Evolutionary conservation across 2,329 filamentous ascomycete species (phyloP).

Genomic region (Penicillium crustosum): DNA sequence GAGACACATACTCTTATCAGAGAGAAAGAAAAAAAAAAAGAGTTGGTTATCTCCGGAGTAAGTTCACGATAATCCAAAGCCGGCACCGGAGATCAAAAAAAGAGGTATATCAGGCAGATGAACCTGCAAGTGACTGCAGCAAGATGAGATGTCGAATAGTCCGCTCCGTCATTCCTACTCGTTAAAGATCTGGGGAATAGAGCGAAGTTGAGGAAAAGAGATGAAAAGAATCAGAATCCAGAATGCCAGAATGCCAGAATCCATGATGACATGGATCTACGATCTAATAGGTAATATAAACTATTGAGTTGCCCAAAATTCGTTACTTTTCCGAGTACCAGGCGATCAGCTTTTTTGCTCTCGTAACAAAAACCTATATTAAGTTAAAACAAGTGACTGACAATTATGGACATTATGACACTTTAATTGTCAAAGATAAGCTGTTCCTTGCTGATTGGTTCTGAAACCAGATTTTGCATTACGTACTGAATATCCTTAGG

Average conservation of each 20-base stretch:
- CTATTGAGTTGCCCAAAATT: not conserved
- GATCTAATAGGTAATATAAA: slow-evolving; percentile 8
- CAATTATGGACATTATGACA: slow-evolving; percentile 23
- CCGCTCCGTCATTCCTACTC: slow-evolving; percentile 32
- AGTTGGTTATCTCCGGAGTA: slow-evolving; percentile 15
- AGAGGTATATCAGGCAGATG: slow-evolving; percentile 16
- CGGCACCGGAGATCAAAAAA: slow-evolving; percentile 4
- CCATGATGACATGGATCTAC: slow-evolving; percentile 25
- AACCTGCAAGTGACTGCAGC: slow-evolving; percentile 30
- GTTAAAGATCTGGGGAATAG: not conserved
- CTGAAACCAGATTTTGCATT: slow-evolving; percentile 28
- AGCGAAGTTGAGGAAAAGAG: not conserved
- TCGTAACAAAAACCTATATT: slow-evolving; percentile 24
- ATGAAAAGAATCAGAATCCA: not conserved
- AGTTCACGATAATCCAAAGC: not conserved
- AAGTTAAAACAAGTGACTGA: slow-evolving; percentile 1
- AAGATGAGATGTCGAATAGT: slow-evolving; percentile 32
- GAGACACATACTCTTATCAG: slow-evolving; percentile 12
- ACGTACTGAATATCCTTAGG: slow-evolving; percentile 31
- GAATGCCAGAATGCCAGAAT: not conserved
- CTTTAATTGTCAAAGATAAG: slow-evolving; percentile 36
- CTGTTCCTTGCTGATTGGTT: slow-evolving; percentile 31
- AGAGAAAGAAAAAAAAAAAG: not conserved
- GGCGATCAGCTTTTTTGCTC: slow-evolving; percentile 26
- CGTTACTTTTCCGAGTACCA: slow-evolving; percentile 7